Base-by-base conservation (phyloP, 805 yeast genomes). In the Yarrowia porcina region DNA sequence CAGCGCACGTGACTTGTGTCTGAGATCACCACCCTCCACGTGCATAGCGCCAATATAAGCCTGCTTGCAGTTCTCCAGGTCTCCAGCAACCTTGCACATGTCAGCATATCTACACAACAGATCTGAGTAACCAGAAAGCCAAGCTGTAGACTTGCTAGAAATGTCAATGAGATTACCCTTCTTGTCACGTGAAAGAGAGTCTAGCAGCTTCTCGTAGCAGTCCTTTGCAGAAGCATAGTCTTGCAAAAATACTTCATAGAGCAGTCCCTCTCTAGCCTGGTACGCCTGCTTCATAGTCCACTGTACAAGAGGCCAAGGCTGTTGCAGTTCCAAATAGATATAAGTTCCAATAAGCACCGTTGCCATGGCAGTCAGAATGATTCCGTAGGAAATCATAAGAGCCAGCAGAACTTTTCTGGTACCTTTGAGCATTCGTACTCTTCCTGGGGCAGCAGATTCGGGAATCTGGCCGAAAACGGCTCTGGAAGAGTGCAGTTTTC, bases 91-190 rank as follows among this genome's bases (percentile, higher is more conserved):
- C 25, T 52, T 52, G 59, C 44, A 35, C 59, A 52, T 52, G 44
- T 52, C 59, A 4, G 59, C 59, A 10, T 52, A 52, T 23, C 59
- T n/a, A 56, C 54, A 64, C 18, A 27, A 59, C 23, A 41, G 32
- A 23, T 38, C 61, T 0, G 49, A 39, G 32, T 56, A 56, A 2
- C 30, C 47, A 13, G 47, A 18, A 23, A 38, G 47, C 61, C 61
- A 56, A 8, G n/a, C 8, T 1, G 23, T 13, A 9, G 59, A 52
- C 25, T 52, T 52, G 4, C 13, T 17, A 1, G 59, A 35, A 4
- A 52, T 36, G 18, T 52, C 35, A 1, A 23, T 13, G 25, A 52
- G 44, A 20, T 52, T 52, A 7, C 59, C 59, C 33, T 35, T 25
- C 23, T 25, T 18, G 44, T 52, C 59, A n/a, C 59, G 59, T 15